phyloP scores from a whole-genome alignment of 306 rosid genomes.

The Glycine tomentella region DNA sequence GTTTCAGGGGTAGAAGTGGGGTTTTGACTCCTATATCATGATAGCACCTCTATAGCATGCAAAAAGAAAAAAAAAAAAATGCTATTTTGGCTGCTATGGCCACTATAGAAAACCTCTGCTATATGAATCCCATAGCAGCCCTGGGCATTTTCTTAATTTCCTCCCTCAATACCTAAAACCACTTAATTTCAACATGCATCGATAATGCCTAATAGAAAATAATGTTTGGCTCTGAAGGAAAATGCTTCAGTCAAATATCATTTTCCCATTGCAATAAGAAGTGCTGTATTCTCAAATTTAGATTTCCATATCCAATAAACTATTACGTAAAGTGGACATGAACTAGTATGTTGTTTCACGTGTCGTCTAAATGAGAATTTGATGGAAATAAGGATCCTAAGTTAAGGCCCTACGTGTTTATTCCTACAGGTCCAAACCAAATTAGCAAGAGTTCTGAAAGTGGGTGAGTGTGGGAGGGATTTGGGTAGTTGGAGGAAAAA shows the following conservation, averaged over 20 bases:
- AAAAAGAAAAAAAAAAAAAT: too few relatives aligned
- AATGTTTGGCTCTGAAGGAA: constrained; percentile 9
- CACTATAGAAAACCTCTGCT: too few relatives aligned
- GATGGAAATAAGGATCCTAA: neutral
- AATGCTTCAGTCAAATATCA: neutral
- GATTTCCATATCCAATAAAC: constrained; percentile 5
- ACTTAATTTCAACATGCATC: too few relatives aligned
- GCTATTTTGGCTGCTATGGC: too few relatives aligned
- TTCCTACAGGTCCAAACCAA: too few relatives aligned
- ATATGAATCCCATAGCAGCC: neutral
- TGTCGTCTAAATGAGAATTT: neutral
- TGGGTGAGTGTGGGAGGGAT: neutral
- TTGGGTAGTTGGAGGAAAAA: neutral
- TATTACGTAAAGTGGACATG: neutral
- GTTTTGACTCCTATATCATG: too few relatives aligned
- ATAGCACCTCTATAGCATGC: too few relatives aligned
- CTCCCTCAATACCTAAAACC: neutral
- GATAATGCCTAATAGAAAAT: constrained; percentile 4
- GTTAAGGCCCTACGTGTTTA: neutral
- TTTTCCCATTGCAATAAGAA: constrained; percentile 10
- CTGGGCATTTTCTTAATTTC: neutral
- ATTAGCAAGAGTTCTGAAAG: neutral
- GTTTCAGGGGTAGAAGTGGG: too few relatives aligned
- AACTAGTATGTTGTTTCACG: neutral
- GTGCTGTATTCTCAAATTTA: constrained; percentile 3